phyloP scores from a whole-genome alignment of 2,329 filamentous ascomycete species.

The Coniella vitis region DNA sequence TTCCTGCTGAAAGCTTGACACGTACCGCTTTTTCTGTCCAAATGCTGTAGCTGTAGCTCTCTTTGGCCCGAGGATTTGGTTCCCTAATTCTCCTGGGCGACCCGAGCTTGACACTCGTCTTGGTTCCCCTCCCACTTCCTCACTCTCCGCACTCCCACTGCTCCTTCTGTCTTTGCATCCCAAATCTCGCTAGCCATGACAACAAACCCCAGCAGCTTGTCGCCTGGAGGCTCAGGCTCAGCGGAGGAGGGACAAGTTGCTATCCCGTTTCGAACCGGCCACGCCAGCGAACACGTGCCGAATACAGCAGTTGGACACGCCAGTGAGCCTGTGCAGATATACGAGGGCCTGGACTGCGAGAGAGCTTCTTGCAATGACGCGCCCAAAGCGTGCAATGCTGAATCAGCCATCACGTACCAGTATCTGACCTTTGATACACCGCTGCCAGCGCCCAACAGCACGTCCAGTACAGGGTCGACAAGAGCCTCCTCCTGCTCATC shows the following conservation, averaged over 20 bases:
- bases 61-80: not conserved
- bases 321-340: not conserved
- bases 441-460: conserved; percentile 37
- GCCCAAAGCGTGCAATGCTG: not conserved
- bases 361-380: not conserved
- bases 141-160: no score
- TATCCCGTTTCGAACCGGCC: no score
- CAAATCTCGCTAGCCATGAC: not conserved
- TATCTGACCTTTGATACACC: conserved; percentile 58
- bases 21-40: not conserved
- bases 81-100: not conserved
- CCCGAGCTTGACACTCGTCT: no score
- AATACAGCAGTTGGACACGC: not conserved
- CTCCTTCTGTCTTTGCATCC: no score
- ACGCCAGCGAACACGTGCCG: not conserved
- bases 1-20: not conserved
- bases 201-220: not conserved
- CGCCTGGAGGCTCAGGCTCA: no score
- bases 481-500: conserved; percentile 15
- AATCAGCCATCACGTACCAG: conserved; percentile 40
- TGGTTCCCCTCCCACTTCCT: no score
- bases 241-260: no score
- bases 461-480: conserved; percentile 18
- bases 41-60: not conserved
- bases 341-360: no score